Conservation (phyloP, 2,329 filamentous ascomycete species). For the Cyphellophora europaea region DNA sequence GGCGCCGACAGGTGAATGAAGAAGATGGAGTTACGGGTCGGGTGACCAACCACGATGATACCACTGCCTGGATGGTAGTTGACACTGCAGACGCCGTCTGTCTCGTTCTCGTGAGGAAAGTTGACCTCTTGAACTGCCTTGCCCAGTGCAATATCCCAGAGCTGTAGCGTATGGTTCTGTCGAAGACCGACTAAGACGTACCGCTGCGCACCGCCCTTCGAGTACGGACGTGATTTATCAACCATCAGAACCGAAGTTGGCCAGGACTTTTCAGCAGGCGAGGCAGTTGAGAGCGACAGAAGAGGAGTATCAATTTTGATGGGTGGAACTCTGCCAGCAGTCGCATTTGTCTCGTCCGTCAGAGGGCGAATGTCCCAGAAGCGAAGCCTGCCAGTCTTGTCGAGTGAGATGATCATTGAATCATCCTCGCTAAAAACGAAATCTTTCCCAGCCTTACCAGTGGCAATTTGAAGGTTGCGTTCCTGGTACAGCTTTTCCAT, state of each 20-base stretch:
- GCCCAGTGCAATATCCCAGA: slow-evolving; percentile 92
- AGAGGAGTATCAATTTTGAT: slow-evolving; percentile 79
- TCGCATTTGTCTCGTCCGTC: slow-evolving; percentile 40
- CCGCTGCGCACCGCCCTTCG: slow-evolving; percentile 77
- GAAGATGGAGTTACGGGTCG: slow-evolving; percentile 94
- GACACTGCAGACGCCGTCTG: slow-evolving; percentile 95
- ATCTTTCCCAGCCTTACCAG: slow-evolving; percentile 95
- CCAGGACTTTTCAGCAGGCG: slow-evolving; percentile 87
- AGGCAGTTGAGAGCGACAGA: slow-evolving; percentile 76
- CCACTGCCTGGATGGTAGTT: slow-evolving; percentile 86
- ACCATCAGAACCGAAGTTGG: slow-evolving; percentile 92
- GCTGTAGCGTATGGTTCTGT: slow-evolving; percentile 95
- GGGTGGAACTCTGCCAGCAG: slow-evolving; percentile 35
- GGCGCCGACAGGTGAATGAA: slow-evolving; percentile 93
- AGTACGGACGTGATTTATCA: slow-evolving; percentile 89
- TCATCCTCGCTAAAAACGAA: slow-evolving; percentile 98
- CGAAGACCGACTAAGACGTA: slow-evolving; percentile 98
- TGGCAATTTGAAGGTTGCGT: slow-evolving; percentile 85
- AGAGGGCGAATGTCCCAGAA: slow-evolving; percentile 95
- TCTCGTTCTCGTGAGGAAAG: slow-evolving; percentile 90
- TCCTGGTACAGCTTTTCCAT: slow-evolving; percentile 81
- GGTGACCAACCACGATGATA: slow-evolving; percentile 90
- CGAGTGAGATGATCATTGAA: slow-evolving; percentile 83
- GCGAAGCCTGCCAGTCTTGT: slow-evolving; percentile 92
- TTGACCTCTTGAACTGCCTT: slow-evolving; percentile 97